Evolutionary conservation across 176 grass and related monocot species (phyloP).

Genomic region (Oryza nivara): DNA sequence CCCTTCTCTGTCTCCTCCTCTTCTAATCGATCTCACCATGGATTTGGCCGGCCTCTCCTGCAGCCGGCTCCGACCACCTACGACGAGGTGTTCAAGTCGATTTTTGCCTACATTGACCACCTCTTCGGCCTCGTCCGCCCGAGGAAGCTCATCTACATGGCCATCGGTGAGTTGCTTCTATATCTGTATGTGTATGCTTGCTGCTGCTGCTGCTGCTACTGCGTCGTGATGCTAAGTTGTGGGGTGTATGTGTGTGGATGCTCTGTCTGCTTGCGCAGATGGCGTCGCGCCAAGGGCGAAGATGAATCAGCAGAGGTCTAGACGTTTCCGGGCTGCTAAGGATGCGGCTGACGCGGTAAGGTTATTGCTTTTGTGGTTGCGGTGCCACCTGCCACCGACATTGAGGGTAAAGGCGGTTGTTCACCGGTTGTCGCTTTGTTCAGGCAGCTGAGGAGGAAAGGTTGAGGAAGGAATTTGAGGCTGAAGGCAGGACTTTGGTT

Average conservation of each 20-base stretch:
- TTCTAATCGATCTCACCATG: slow-evolving; percentile 26
- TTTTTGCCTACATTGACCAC: slow-evolving; percentile 97
- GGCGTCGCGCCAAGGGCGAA: slow-evolving; percentile 94
- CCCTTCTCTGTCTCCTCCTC: neutral
- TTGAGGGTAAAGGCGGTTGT: neutral
- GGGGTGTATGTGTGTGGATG: neutral
- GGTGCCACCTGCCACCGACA: neutral
- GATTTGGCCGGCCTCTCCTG: slow-evolving; percentile 9
- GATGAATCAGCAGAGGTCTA: slow-evolving; percentile 94
- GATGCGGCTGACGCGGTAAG: slow-evolving; percentile 79
- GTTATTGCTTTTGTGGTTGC: neutral
- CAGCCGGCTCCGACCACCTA: slow-evolving; percentile 92
- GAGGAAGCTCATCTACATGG: slow-evolving; percentile 93
- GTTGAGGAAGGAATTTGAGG: slow-evolving; percentile 76
- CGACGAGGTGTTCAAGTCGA: slow-evolving; percentile 89
- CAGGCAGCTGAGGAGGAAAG: slow-evolving; percentile 86
- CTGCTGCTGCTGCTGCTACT: slow-evolving; percentile 15
- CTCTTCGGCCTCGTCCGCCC: slow-evolving; percentile 83
- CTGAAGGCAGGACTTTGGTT: slow-evolving; percentile 63
- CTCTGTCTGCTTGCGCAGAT: slow-evolving; percentile 37
- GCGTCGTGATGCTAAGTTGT: neutral
- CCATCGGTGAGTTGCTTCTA: slow-evolving; percentile 67
- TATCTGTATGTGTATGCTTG: neutral
- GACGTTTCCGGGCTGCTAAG: slow-evolving; percentile 90
- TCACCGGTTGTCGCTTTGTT: slow-evolving; percentile 41